phyloP scores from a whole-genome alignment of 805 yeast genomes.

The Candida rishiriensis region DNA sequence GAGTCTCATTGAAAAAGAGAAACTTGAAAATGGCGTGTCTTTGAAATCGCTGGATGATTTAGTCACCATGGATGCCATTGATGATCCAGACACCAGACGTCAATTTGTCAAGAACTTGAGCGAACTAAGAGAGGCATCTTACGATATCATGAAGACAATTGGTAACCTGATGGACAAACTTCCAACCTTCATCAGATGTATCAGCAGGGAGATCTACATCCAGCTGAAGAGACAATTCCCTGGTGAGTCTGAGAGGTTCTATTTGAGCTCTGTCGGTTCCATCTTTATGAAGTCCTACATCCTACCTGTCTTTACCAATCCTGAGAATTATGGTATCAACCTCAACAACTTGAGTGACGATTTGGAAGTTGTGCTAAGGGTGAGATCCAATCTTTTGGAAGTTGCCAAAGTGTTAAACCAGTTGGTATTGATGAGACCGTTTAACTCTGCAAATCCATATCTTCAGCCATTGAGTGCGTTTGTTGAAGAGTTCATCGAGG shows the following conservation, averaged over 20 bases:
- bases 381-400: conserved; percentile 48
- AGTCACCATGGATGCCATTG: conserved; percentile 60
- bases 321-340: conserved; percentile 54
- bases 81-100: conserved; percentile 66
- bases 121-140: conserved; percentile 63
- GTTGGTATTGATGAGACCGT: conserved; percentile 62
- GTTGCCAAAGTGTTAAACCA: conserved; percentile 60
- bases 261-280: conserved; percentile 66
- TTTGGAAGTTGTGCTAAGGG: conserved; percentile 20
- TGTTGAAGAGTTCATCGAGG: conserved; percentile 46
- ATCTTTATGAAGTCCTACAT: conserved; percentile 52
- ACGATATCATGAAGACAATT: conserved; percentile 53
- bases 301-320: conserved; percentile 41
- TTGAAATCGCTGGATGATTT: conserved; percentile 15
- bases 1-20: conserved; percentile 35
- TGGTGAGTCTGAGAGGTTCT: conserved; percentile 53
- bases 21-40: conserved; percentile 23
- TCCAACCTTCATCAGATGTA: conserved; percentile 53
- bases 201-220: conserved; percentile 42
- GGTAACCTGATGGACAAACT: conserved; percentile 35
- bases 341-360: conserved; percentile 20
- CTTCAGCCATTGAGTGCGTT: conserved; percentile 79
- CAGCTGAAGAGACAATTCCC: conserved; percentile 42
- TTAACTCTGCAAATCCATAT: conserved; percentile 56
- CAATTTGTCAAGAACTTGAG: conserved; percentile 73